A percentile compares a stretch with the other conserved stretches of the same genome.
phyloP scores from a whole-genome alignment of 805 yeast species.

The Suhomyces kilbournensis region DNA sequence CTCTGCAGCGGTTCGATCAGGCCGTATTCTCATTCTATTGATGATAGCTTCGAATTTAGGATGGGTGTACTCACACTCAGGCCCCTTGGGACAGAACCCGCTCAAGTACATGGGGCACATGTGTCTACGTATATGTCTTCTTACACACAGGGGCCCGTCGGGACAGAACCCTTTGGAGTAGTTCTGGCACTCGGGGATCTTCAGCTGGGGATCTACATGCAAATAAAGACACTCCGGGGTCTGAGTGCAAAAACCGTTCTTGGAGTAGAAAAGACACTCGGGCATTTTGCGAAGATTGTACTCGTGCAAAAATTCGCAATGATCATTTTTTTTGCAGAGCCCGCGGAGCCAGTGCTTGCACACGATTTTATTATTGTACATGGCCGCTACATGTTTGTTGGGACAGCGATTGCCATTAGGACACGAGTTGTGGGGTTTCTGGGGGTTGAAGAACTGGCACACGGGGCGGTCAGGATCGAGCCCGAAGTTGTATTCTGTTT shows the following conservation, averaged over 20 bases:
- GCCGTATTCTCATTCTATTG: conserved; percentile 41
- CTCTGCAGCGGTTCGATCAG: conserved; percentile 35
- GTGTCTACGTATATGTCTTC: conserved; percentile 72
- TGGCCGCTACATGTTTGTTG: conserved; percentile 70
- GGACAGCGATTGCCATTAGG: conserved; percentile 86
- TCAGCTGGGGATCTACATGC: conserved; percentile 85
- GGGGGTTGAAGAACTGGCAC: conserved; percentile 65
- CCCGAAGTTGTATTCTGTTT: conserved; percentile 77
- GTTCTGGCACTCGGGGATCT: conserved; percentile 82
- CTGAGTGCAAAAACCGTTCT: conserved; percentile 85
- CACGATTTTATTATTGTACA: conserved; percentile 61
- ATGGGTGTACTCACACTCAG: conserved; percentile 74
- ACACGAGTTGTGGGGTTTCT: conserved; percentile 58
- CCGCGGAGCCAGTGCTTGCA: conserved; percentile 99
- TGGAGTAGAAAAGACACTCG: conserved; percentile 84
- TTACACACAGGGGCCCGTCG: conserved; percentile 81
- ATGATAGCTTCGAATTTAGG: conserved; percentile 62
- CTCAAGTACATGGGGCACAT: conserved; percentile 78
- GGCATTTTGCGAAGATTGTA: conserved; percentile 94
- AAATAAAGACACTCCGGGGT: conserved; percentile 90
- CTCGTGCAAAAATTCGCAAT: conserved; percentile 95
- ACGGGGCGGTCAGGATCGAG: conserved; percentile 87
- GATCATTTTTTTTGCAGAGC: conserved; percentile 91
- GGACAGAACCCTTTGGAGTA: conserved; percentile 90
- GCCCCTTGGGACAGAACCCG: conserved; percentile 48